phyloP scores from a whole-genome alignment of 352 stramenopile genomes.

The Phytophthora boehmeriae region DNA sequence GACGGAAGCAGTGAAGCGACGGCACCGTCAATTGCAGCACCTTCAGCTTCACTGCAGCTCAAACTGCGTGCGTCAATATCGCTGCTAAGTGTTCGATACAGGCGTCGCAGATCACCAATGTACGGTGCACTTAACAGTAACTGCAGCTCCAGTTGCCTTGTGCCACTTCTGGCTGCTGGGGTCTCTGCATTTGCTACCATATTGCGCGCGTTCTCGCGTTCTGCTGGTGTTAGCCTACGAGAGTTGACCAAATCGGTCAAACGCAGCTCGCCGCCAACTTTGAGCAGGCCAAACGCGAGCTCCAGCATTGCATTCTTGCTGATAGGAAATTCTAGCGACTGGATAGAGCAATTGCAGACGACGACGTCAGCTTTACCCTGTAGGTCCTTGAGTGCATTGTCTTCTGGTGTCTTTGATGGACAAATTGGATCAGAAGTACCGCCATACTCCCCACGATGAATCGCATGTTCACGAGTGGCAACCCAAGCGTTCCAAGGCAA shows the following conservation, averaged over 20 bases:
- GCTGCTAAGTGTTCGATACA: constrained; percentile 36
- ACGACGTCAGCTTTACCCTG: constrained; percentile 35
- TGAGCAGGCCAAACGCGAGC: constrained; percentile 40
- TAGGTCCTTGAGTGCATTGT: constrained; percentile 13
- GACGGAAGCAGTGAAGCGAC: constrained; percentile 24
- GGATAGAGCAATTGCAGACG: constrained; percentile 59
- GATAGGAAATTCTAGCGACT: constrained; percentile 23
- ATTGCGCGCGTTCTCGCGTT: constrained; percentile 25
- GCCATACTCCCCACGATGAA: constrained; percentile 30
- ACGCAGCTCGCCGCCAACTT: constrained; percentile 56
- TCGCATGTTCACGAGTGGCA: constrained; percentile 40
- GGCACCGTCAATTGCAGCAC: constrained; percentile 21
- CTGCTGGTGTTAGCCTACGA: constrained; percentile 27
- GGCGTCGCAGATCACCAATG: constrained; percentile 48
- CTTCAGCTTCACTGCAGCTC: constrained; percentile 18
- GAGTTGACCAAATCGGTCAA: constrained; percentile 36
- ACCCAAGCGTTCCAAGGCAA: constrained; percentile 29
- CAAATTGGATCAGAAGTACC: constrained; percentile 4
- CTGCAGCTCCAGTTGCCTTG: constrained; percentile 21
- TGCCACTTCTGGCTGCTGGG: background rate
- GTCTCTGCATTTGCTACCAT: constrained; percentile 11
- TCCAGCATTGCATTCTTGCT: constrained; percentile 40
- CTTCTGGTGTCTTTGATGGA: background rate
- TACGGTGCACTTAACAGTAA: constrained; percentile 41
- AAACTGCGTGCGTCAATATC: constrained; percentile 26